phyloP scores from a whole-genome alignment of 257 asterid species.

The Scutellaria barbata region DNA sequence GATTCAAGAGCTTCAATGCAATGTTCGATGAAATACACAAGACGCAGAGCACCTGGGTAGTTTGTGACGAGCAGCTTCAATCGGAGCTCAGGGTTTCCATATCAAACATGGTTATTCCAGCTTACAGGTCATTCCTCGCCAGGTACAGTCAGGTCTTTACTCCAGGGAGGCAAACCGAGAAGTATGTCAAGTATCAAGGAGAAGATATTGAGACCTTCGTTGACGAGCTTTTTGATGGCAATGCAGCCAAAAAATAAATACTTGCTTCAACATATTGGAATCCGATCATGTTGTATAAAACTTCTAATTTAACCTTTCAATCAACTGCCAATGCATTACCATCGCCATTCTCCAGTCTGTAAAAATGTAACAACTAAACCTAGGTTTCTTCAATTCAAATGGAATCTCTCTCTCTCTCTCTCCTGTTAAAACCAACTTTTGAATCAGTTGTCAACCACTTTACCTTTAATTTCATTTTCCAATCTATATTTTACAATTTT shows the following conservation, averaged over 20 bases:
- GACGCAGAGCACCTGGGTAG: constrained; percentile 83
- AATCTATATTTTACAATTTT: no score
- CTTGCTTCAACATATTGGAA: no score
- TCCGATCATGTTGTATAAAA: no score
- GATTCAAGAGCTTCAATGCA: constrained; percentile 82
- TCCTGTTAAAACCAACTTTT: no score
- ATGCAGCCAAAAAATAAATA: constrained; percentile 73
- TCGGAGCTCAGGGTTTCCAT: constrained; percentile 91
- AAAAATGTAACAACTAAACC: no score
- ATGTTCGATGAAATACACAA: constrained; percentile 81
- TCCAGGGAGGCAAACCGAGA: constrained; percentile 93
- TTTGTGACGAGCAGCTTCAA: constrained; percentile 87
- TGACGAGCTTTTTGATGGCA: constrained; percentile 85
- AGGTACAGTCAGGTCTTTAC: constrained; percentile 78
- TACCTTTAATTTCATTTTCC: no score
- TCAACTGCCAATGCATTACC: no score
- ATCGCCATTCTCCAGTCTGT: no score
- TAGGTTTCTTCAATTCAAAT: no score
- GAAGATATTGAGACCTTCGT: constrained; percentile 78
- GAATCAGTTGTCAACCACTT: no score
- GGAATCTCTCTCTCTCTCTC: no score
- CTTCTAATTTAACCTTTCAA: no score
- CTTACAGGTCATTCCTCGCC: constrained; percentile 79
- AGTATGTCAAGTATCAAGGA: constrained; percentile 80
- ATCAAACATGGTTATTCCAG: constrained; percentile 93